Percentiles rank a stretch among this genome's conserved stretches.
Evolutionary conservation across 768 basidiomycete genomes (phyloP).

Genomic region (Lactarius tabidus): DNA sequence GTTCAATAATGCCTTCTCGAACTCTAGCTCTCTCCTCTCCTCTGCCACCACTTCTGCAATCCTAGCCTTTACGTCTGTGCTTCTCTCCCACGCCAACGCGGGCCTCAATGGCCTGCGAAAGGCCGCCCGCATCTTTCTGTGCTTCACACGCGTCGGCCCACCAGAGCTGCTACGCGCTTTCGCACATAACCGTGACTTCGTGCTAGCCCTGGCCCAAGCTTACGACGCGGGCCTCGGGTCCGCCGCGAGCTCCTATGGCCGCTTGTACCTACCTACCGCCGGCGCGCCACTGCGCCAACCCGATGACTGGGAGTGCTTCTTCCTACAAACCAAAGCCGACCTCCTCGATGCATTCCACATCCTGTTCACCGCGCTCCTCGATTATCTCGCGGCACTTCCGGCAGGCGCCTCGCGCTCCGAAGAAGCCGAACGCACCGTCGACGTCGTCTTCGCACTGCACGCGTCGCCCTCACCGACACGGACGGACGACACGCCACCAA

Average conservation of each 20-base stretch:
- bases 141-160: constrained; percentile 51
- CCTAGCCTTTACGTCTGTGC: constrained; percentile 49
- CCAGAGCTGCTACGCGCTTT: constrained; percentile 49
- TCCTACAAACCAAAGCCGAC: constrained; percentile 70
- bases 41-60: constrained; percentile 40
- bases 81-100: constrained; percentile 37
- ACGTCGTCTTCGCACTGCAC: constrained; percentile 55
- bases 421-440: constrained; percentile 53
- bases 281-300: constrained; percentile 26
- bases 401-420: constrained; percentile 42
- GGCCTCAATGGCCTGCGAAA: constrained; percentile 66
- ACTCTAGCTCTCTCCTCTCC: constrained; percentile 34
- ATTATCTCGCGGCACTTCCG: constrained; percentile 39
- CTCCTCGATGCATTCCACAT: constrained; percentile 67
- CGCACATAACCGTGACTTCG: constrained; percentile 46
- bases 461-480: constrained; percentile 37
- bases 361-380: constrained; percentile 47
- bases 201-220: constrained; percentile 51
- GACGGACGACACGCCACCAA: constrained; percentile 20
- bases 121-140: constrained; percentile 50
- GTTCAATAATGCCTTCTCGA: constrained; percentile 39
- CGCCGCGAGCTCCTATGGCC: constrained; percentile 60
- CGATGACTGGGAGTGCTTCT: constrained; percentile 68
- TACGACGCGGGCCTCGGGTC: constrained; percentile 57
- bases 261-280: constrained; percentile 36